Evolutionary conservation across 805 yeast genomes (phyloP).

Genomic region (Nakazawaea siamensis): DNA sequence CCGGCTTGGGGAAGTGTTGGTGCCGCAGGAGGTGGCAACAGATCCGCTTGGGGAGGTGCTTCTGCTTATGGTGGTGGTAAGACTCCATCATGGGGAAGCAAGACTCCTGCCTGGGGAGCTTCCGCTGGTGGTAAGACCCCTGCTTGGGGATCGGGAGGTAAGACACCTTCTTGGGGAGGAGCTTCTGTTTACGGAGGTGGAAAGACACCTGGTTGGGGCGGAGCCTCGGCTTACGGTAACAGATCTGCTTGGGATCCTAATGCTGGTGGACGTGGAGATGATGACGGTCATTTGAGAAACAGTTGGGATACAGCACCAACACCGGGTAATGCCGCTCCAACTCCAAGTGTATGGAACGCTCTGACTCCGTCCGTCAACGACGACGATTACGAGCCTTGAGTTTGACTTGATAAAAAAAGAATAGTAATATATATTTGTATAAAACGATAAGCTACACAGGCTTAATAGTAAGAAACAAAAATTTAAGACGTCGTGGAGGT

Average conservation of each 20-base stretch:
- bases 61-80: slow-evolving; percentile 31
- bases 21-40: slow-evolving; percentile 30
- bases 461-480: neutral
- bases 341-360: slow-evolving; percentile 37
- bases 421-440: neutral
- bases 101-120: slow-evolving; percentile 35
- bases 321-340: slow-evolving; percentile 21
- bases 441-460: neutral
- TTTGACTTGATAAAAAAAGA: neutral
- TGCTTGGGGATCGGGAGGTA: slow-evolving; percentile 44
- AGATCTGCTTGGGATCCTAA: slow-evolving; percentile 36
- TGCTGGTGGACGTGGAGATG: slow-evolving; percentile 15
- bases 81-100: slow-evolving; percentile 22
- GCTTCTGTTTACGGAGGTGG: slow-evolving; percentile 29
- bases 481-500: slow-evolving; percentile 8
- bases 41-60: slow-evolving; percentile 42
- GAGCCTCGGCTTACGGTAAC: slow-evolving; percentile 26
- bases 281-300: slow-evolving; percentile 26
- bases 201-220: slow-evolving; percentile 34
- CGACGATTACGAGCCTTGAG: slow-evolving; percentile 12
- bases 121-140: slow-evolving; percentile 40
- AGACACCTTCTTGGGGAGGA: slow-evolving; percentile 36
- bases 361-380: slow-evolving; percentile 32
- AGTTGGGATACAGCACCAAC: slow-evolving; percentile 33
- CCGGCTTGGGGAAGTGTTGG: slow-evolving; percentile 42